Conservation (phyloP, 2,329 filamentous ascomycete species). For the Rutstroemia sydowiana region DNA sequence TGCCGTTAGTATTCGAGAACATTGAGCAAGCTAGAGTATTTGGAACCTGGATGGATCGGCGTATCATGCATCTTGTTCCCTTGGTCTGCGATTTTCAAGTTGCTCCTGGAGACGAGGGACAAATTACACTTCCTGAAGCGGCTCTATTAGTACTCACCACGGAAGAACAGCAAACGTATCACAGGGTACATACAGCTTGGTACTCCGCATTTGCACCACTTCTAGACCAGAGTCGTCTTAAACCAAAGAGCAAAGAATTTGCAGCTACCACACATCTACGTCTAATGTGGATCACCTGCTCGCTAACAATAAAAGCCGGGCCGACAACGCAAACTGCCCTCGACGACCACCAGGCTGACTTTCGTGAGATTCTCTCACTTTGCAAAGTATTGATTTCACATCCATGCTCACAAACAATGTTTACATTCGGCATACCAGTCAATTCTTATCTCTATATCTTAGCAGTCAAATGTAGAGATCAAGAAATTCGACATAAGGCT, state of each 20-base stretch:
- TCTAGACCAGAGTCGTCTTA: background rate
- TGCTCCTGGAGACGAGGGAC: background rate
- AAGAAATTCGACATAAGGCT: background rate
- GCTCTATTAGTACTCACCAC: background rate
- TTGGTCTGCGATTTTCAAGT: background rate
- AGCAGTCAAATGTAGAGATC: constrained; percentile 1
- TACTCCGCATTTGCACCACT: background rate
- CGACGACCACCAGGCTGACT: background rate
- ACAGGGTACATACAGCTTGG: background rate
- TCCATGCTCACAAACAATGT: background rate
- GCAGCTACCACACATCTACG: background rate
- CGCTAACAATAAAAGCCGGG: background rate
- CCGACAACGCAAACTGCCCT: background rate
- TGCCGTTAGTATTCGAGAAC: background rate
- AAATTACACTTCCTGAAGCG: too few species aligned
- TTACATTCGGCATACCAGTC: background rate
- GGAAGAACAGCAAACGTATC: background rate
- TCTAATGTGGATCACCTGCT: background rate
- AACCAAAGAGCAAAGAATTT: background rate
- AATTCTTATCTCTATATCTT: background rate
- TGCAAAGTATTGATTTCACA: background rate
- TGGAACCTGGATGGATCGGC: constrained; percentile 1
- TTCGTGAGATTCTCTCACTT: background rate
- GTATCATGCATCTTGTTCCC: constrained; percentile 1
- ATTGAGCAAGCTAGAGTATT: background rate